phyloP scores from a whole-genome alignment of 2,329 filamentous ascomycete genomes.

The Paraphaeosphaeria minitans region DNA sequence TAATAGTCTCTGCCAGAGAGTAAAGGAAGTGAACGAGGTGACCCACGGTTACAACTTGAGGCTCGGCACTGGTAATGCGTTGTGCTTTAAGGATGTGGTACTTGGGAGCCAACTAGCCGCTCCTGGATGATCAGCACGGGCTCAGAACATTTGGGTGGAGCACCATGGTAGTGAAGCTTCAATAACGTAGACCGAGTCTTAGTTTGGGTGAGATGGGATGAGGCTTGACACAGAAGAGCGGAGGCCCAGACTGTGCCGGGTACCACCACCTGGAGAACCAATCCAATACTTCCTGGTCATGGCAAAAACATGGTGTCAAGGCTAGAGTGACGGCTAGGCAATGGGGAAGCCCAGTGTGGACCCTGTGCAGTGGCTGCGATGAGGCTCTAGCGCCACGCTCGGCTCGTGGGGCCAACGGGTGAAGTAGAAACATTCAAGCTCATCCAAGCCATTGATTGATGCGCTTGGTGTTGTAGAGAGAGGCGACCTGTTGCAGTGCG shows the following conservation, averaged over 20 bases:
- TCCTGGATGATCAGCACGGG: constrained; percentile 34
- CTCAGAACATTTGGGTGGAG: constrained; percentile 32
- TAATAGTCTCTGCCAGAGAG: constrained; percentile 45
- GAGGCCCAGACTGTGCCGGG: constrained; percentile 42
- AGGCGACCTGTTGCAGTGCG: constrained; percentile 34
- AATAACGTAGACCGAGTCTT: constrained; percentile 38
- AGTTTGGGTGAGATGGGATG: constrained; percentile 29
- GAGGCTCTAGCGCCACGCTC: constrained; percentile 40
- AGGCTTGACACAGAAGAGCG: constrained; percentile 35
- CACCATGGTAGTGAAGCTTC: constrained; percentile 30
- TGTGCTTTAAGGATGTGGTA: constrained; percentile 32
- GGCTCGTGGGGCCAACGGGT: constrained; percentile 24
- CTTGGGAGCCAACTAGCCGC: constrained; percentile 31
- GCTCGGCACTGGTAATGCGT: constrained; percentile 40
- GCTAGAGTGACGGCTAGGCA: constrained; percentile 24
- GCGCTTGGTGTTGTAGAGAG: constrained; percentile 26
- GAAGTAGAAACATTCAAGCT: constrained; percentile 23
- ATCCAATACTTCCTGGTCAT: constrained; percentile 21
- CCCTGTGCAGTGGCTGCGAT: constrained; percentile 25
- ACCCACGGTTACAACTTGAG: constrained; percentile 27
- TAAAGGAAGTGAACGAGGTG: constrained; percentile 24
- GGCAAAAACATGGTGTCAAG: constrained; percentile 31
- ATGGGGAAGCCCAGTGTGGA: constrained; percentile 17
- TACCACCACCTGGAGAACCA: constrained; percentile 20
- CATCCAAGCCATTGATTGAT: constrained; percentile 25